phyloP scores from a whole-genome alignment of 768 basidiomycete species.

The Hortiboletus campestris region DNA sequence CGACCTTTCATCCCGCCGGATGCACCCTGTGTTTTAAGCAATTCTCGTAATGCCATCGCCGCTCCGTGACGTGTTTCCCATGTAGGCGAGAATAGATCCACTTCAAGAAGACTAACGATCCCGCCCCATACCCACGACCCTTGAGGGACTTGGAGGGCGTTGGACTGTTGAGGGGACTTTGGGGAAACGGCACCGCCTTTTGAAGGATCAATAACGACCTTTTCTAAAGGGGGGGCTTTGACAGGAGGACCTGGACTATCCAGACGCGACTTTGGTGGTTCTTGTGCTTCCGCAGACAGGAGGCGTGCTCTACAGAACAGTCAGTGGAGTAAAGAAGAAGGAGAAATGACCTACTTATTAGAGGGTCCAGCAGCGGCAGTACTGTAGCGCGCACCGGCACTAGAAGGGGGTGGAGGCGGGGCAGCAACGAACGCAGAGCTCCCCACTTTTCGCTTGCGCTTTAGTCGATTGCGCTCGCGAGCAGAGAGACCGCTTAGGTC shows the following conservation, averaged over 20 bases:
- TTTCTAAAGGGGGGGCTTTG: constrained; percentile 48
- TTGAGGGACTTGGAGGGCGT: constrained; percentile 69
- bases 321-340: constrained; percentile 4
- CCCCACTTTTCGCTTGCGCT: constrained; percentile 90
- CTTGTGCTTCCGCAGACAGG: constrained; percentile 60
- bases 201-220: constrained; percentile 72
- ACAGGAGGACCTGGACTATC: constrained; percentile 51
- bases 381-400: constrained; percentile 58
- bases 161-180: constrained; percentile 72
- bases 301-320: constrained; percentile 59
- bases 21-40: constrained; percentile 80
- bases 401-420: constrained; percentile 57
- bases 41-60: constrained; percentile 84
- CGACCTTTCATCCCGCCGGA: constrained; percentile 80
- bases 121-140: constrained; percentile 89
- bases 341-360: constrained; percentile 47
- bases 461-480: constrained; percentile 89
- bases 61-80: constrained; percentile 97
- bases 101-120: constrained; percentile 72
- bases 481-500: constrained; percentile 71
- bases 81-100: constrained; percentile 77
- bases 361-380: constrained; percentile 55
- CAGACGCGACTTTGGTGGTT: constrained; percentile 49
- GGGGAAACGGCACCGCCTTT: constrained; percentile 86
- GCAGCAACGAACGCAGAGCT: constrained; percentile 80